phyloP scores from a whole-genome alignment of 768 basidiomycete genomes.

The Panus rudis region DNA sequence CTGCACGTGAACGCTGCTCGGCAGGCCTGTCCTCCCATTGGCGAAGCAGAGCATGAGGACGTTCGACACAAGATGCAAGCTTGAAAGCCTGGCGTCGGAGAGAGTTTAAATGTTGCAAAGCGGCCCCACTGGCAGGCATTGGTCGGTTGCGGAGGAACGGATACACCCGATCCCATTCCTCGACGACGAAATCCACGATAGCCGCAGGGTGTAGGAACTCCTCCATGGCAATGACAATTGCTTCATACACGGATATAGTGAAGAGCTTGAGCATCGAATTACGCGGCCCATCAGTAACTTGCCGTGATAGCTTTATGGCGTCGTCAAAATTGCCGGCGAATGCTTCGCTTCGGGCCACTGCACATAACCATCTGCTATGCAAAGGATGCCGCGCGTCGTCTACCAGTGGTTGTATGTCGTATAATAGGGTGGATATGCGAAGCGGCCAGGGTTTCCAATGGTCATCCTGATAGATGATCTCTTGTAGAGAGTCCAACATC shows the following conservation, averaged over 20 bases:
- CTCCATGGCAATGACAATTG: slow-evolving; percentile 30
- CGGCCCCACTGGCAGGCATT: slow-evolving; percentile 9
- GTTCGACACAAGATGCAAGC: slow-evolving; percentile 24
- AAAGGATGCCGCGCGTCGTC: slow-evolving; percentile 13
- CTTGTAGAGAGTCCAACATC: no score
- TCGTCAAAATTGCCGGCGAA: slow-evolving; percentile 30
- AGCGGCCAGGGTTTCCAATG: slow-evolving; percentile 29
- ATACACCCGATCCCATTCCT: slow-evolving; percentile 30
- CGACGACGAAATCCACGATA: slow-evolving; percentile 33
- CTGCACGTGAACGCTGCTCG: slow-evolving; percentile 25
- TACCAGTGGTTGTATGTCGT: slow-evolving; percentile 20
- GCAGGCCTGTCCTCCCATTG: slow-evolving; percentile 16
- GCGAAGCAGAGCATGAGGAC: slow-evolving; percentile 24
- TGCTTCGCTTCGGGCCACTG: slow-evolving; percentile 27
- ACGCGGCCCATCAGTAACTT: slow-evolving; percentile 18
- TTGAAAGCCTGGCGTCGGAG: slow-evolving; percentile 24
- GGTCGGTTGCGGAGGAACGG: slow-evolving; percentile 16
- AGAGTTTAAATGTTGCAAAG: slow-evolving; percentile 14
- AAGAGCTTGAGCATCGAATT: slow-evolving; percentile 15
- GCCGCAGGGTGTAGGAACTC: slow-evolving; percentile 25
- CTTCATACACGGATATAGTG: slow-evolving; percentile 29
- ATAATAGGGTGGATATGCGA: slow-evolving; percentile 29
- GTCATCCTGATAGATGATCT: no score
- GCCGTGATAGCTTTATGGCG: slow-evolving; percentile 24
- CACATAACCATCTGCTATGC: slow-evolving; percentile 20